Conservation (phyloP, 352 stramenopile genomes). For the Phytopythium delawarense region DNA sequence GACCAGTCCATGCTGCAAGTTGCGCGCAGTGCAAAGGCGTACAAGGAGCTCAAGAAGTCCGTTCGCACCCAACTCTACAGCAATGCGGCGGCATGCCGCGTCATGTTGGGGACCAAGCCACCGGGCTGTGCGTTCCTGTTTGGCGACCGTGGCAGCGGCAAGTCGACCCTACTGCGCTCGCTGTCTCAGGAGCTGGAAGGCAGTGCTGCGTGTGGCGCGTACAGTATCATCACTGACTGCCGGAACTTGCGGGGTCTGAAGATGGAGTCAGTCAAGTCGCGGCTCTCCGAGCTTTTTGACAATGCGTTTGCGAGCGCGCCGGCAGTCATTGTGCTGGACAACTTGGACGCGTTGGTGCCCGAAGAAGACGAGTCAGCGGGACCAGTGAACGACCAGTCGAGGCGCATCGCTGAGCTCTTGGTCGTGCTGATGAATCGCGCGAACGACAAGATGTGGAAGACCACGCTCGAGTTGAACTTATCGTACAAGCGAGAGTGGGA, state of each 20-base stretch:
- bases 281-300: constrained; percentile 55
- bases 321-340: constrained; percentile 71
- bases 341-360: constrained; percentile 78
- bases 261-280: constrained; percentile 81
- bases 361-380: constrained; percentile 73
- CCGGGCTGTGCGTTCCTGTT: constrained; percentile 62
- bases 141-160: constrained; percentile 74
- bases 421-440: constrained; percentile 53
- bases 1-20: constrained; percentile 32
- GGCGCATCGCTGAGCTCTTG: constrained; percentile 78
- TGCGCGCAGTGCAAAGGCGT: constrained; percentile 37
- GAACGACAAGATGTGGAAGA: constrained; percentile 52
- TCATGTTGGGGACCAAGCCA: constrained; percentile 54
- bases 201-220: constrained; percentile 30
- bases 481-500: constrained; percentile 41
- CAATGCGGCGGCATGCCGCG: constrained; percentile 43
- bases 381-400: constrained; percentile 78
- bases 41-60: constrained; percentile 36
- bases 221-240: constrained; percentile 55
- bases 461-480: constrained; percentile 50
- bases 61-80: constrained; percentile 46
- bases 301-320: constrained; percentile 41
- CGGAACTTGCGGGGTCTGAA: constrained; percentile 76
- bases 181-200: constrained; percentile 33
- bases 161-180: constrained; percentile 63